phyloP scores from a whole-genome alignment of 2,329 filamentous ascomycete species.

The Verticillium longisporum region DNA sequence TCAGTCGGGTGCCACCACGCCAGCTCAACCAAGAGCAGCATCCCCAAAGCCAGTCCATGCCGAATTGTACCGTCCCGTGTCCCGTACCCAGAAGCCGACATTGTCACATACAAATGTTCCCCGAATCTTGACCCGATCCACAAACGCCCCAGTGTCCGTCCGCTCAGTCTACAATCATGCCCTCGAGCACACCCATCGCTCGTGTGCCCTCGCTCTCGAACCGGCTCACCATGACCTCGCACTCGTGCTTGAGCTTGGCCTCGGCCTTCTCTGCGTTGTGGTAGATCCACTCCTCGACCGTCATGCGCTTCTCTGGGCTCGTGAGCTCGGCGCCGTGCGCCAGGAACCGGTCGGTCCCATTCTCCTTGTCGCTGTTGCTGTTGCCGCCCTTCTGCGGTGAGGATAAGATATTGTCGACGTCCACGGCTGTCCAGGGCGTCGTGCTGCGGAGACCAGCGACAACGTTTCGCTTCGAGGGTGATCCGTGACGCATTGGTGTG shows the following conservation, averaged over 20 bases:
- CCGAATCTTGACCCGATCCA: slow-evolving; percentile 1
- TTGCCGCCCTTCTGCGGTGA: slow-evolving; percentile 22
- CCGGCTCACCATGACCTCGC: slow-evolving; percentile 71
- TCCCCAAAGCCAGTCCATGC: neutral
- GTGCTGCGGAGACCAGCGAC: slow-evolving; percentile 50
- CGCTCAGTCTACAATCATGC: slow-evolving; percentile 49
- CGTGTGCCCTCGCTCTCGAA: slow-evolving; percentile 80
- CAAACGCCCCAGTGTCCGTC: neutral
- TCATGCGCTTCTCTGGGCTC: slow-evolving; percentile 79
- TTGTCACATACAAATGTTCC: slow-evolving; percentile 2
- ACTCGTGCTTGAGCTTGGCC: slow-evolving; percentile 69
- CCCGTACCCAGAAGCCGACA: neutral
- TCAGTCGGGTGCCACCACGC: neutral
- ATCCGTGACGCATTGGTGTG: slow-evolving; percentile 25
- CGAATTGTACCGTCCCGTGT: neutral
- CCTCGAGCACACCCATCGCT: slow-evolving; percentile 73
- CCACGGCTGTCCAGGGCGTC: slow-evolving; percentile 63
- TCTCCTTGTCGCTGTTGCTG: slow-evolving; percentile 44
- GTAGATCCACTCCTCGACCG: slow-evolving; percentile 86
- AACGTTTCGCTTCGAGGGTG: slow-evolving; percentile 56
- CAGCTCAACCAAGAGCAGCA: neutral
- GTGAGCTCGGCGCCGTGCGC: slow-evolving; percentile 56
- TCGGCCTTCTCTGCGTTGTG: slow-evolving; percentile 77
- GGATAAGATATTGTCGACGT: slow-evolving; percentile 67
- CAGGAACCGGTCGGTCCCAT: slow-evolving; percentile 40